These are phyloP conservation scores for Nitzschia sp. DNA, from an alignment of 108 stramenopile species.

Conservation along the genomic window DNA sequence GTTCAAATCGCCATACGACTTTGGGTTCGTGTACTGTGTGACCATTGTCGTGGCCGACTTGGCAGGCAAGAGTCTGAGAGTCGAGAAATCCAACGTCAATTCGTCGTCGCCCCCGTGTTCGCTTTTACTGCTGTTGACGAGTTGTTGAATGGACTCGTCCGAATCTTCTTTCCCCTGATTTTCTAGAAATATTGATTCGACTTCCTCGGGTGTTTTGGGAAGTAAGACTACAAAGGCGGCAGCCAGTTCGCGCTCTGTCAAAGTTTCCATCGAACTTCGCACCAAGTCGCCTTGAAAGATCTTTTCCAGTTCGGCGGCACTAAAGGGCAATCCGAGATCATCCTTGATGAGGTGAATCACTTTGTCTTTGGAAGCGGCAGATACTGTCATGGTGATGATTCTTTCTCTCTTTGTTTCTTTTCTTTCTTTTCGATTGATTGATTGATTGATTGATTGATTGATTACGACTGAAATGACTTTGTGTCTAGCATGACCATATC, in stretches of 20 bases:
- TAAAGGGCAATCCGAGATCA: no score
- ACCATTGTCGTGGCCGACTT: slow-evolving; percentile 35
- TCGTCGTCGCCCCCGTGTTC: not conserved
- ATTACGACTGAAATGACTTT: no score
- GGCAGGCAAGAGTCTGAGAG: slow-evolving; percentile 36
- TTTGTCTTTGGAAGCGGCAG: no score
- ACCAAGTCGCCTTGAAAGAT: not conserved
- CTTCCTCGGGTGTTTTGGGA: slow-evolving; percentile 31
- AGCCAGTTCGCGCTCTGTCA: not conserved
- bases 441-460: no score
- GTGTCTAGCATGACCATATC: no score
- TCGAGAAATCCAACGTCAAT: slow-evolving; percentile 26
- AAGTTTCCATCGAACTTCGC: not conserved
- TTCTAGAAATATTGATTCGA: slow-evolving; percentile 34
- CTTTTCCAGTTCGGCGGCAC: not conserved
- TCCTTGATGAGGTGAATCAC: no score
- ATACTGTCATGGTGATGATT: no score
- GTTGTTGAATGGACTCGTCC: slow-evolving; percentile 42
- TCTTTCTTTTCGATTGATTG: no score
- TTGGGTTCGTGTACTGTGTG: slow-evolving; percentile 38
- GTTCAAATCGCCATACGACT: slow-evolving; percentile 43
- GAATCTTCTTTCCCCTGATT: slow-evolving; percentile 45
- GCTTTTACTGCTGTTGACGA: slow-evolving; percentile 19
- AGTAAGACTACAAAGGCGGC: slow-evolving; percentile 40
- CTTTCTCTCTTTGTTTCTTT: no score